These are phyloP conservation scores for Starmerella vitae DNA, from an alignment of 805 yeast species.

Conservation along the genomic window DNA sequence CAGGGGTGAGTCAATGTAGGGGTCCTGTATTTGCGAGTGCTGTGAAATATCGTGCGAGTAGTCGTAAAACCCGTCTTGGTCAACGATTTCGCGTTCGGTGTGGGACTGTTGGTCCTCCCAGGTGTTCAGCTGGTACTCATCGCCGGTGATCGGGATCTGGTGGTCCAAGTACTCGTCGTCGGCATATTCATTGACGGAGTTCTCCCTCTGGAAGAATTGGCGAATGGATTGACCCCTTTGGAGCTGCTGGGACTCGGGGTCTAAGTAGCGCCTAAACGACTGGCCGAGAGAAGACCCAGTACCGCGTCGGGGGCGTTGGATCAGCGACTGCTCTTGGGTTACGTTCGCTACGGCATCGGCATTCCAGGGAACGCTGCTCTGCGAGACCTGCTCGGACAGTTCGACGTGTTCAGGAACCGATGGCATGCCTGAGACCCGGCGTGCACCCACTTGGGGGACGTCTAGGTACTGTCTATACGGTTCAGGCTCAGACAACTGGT, in stretches of 20 bases:
- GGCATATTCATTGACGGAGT: slow-evolving; percentile 17
- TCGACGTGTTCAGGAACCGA: background rate
- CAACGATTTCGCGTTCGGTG: background rate
- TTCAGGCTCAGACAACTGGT: background rate
- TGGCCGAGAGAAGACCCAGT: slow-evolving; percentile 10
- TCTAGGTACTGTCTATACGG: background rate
- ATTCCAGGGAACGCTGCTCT: slow-evolving; percentile 10
- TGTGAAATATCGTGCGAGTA: background rate
- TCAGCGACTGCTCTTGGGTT: slow-evolving; percentile 2
- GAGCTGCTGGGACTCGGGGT: slow-evolving; percentile 10
- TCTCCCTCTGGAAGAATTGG: slow-evolving; percentile 11
- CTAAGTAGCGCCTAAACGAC: slow-evolving; percentile 9
- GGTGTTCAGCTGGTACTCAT: slow-evolving; percentile 29
- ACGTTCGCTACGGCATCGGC: slow-evolving; percentile 6
- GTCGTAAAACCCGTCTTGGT: too few relatives aligned
- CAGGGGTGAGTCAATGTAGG: background rate
- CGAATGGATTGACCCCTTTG: slow-evolving; percentile 6
- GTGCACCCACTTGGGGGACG: background rate
- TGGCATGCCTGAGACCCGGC: background rate
- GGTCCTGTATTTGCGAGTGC: background rate
- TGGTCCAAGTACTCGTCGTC: slow-evolving; percentile 25
- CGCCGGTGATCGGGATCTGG: slow-evolving; percentile 30
- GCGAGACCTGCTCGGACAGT: background rate
- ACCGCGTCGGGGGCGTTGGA: slow-evolving; percentile 4
- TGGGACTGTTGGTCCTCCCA: slow-evolving; percentile 6